A percentile compares a stretch with the other conserved stretches of the same genome.
phyloP scores from a whole-genome alignment of 331 rosid genomes.

The Quercus tomentella region DNA sequence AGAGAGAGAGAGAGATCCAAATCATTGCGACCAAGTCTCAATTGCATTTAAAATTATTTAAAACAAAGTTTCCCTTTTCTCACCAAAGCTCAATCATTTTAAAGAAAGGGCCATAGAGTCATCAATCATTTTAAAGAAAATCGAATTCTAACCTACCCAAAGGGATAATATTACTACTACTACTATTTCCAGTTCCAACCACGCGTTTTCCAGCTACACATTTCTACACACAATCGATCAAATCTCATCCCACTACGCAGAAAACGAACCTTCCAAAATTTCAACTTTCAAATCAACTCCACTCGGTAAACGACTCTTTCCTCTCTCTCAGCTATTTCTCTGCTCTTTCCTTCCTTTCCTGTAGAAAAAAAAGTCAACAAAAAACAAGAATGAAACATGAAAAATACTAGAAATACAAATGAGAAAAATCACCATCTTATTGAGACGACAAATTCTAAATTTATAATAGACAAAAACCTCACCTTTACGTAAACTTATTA shows the following conservation, averaged over 20 bases:
- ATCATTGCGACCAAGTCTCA: slow-evolving; percentile 6
- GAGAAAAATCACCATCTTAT: too few relatives aligned
- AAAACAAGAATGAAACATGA: neutral
- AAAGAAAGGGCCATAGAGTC: neutral
- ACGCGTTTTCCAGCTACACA: neutral
- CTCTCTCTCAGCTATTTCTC: too few relatives aligned
- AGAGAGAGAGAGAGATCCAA: neutral
- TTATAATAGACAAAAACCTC: too few relatives aligned
- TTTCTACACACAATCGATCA: neutral
- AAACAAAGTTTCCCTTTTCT: neutral
- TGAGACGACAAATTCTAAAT: too few relatives aligned
- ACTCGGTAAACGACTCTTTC: neutral
- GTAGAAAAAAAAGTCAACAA: neutral
- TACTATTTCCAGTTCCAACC: too few relatives aligned
- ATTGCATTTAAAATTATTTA: neutral
- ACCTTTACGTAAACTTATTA: too few relatives aligned
- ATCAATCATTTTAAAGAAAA: too few relatives aligned
- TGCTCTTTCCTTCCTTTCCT: neutral
- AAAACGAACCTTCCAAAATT: slow-evolving; percentile 8
- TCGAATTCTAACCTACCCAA: too few relatives aligned
- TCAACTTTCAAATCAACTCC: neutral
- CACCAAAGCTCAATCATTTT: neutral
- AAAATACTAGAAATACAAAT: neutral
- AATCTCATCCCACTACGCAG: neutral
- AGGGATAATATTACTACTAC: too few relatives aligned